phyloP scores from a whole-genome alignment of 192 early-diverging fungal species.

The Lobosporangium transversale region DNA sequence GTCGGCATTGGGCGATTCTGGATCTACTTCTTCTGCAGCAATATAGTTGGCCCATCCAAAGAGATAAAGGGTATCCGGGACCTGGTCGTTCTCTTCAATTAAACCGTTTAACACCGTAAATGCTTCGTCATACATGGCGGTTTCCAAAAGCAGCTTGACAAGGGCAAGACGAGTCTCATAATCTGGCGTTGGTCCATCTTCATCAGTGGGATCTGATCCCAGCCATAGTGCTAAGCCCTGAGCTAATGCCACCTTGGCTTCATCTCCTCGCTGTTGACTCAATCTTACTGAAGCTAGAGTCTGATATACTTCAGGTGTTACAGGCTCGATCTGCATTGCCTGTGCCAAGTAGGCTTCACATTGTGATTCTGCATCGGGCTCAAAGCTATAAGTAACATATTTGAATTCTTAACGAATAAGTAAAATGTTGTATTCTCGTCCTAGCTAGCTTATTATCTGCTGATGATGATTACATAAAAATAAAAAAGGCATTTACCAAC shows the following conservation, averaged over 20 bases:
- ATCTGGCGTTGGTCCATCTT: slow-evolving; percentile 71
- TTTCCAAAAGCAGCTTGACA: slow-evolving; percentile 88
- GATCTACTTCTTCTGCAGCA: slow-evolving; percentile 65
- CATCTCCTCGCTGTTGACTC: slow-evolving; percentile 83
- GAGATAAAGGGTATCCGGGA: slow-evolving; percentile 93
- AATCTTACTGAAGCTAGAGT: slow-evolving; percentile 90
- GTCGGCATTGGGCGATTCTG: slow-evolving; percentile 30
- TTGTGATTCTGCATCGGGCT: slow-evolving; percentile 85
- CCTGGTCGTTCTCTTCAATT: slow-evolving; percentile 93
- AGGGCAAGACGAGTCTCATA: slow-evolving; percentile 87
- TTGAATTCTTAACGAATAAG: not conserved
- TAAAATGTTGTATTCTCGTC: no score
- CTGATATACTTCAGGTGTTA: slow-evolving; percentile 87
- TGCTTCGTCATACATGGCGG: slow-evolving; percentile 81
- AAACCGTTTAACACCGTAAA: slow-evolving; percentile 81
- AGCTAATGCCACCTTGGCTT: slow-evolving; percentile 75
- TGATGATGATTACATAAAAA: no score
- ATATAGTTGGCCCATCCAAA: slow-evolving; percentile 94
- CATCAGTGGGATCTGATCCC: slow-evolving; percentile 59
- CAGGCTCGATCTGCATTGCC: slow-evolving; percentile 75
- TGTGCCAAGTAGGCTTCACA: slow-evolving; percentile 79
- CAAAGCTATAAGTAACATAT: slow-evolving; percentile 71
- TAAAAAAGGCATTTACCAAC: slow-evolving; percentile 88
- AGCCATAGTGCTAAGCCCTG: slow-evolving; percentile 79
- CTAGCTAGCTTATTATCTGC: no score